phyloP scores from a whole-genome alignment of 768 basidiomycete species.

The Tephrocybe sp. region DNA sequence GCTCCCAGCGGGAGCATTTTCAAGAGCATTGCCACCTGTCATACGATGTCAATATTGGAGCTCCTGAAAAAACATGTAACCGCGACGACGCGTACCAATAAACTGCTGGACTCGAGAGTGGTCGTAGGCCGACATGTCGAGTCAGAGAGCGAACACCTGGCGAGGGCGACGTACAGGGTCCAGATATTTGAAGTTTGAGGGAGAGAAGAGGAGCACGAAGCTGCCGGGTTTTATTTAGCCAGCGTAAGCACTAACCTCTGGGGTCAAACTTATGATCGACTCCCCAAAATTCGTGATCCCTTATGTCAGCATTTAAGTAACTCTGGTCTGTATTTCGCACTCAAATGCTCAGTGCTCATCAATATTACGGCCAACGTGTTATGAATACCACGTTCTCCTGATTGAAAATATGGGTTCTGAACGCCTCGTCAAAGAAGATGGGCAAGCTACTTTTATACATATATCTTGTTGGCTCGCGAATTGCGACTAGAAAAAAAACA shows the following conservation, averaged over 20 bases:
- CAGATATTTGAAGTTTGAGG: conserved; percentile 8
- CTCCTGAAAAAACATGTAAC: conserved; percentile 7
- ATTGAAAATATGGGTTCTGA: too few species aligned
- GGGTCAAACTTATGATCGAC: conserved; percentile 43
- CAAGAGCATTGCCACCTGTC: conserved; percentile 91
- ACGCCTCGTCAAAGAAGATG: too few species aligned
- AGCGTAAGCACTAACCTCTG: conserved; percentile 25
- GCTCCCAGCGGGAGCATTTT: conserved; percentile 74
- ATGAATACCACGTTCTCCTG: too few species aligned
- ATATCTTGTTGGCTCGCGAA: too few species aligned
- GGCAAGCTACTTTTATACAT: too few species aligned
- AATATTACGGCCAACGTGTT: too few species aligned
- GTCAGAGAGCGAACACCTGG: conserved; percentile 17
- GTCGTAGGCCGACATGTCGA: conserved; percentile 50
- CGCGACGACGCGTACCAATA: conserved; percentile 38
- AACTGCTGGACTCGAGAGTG: conserved; percentile 56
- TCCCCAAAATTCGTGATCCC: conserved; percentile 42
- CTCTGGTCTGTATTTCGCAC: conserved; percentile 3
- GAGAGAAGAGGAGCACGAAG: conserved; percentile 8
- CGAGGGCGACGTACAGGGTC: conserved; percentile 12
- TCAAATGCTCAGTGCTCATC: too few species aligned
- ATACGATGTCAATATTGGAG: conserved; percentile 14
- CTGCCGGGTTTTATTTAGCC: conserved; percentile 23
- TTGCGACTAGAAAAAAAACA: too few species aligned
- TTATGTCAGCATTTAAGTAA: conserved; percentile 19